Evolutionary conservation across 495 filamentous ascomycete species (phyloP).

Genomic region (Neurospora pannonica): DNA sequence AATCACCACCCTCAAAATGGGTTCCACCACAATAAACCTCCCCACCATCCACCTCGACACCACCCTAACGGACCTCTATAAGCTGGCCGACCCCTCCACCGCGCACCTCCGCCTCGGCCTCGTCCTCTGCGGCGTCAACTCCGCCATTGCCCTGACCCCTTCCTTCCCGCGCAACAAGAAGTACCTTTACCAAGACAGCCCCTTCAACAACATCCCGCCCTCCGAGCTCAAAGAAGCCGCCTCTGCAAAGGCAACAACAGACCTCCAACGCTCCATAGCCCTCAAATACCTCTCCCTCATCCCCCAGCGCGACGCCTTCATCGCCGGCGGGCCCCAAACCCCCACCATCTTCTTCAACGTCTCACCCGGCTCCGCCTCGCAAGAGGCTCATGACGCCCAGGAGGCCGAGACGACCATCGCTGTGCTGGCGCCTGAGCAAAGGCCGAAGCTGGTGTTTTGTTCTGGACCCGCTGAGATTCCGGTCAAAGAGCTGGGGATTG

Average conservation of each 20-base stretch:
- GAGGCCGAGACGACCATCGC: constrained; percentile 22
- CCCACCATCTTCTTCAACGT: constrained; percentile 19
- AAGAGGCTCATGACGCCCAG: constrained; percentile 10
- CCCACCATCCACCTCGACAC: constrained; percentile 23
- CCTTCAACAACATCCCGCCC: constrained; percentile 34
- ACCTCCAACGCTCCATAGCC: constrained; percentile 11
- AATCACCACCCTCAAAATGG: constrained; percentile 5
- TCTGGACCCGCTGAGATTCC: constrained; percentile 15
- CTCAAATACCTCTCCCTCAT: constrained; percentile 21
- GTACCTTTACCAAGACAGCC: constrained; percentile 24
- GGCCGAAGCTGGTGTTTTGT: constrained; percentile 21
- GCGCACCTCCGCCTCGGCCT: constrained; percentile 11
- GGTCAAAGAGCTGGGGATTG: constrained; percentile 12
- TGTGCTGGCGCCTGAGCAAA: constrained; percentile 13
- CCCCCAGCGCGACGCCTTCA: constrained; percentile 26
- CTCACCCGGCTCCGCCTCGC: background rate
- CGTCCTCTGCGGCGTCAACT: constrained; percentile 18
- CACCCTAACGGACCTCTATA: constrained; percentile 24
- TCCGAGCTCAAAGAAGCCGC: constrained; percentile 25
- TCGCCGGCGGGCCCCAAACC: constrained; percentile 12
- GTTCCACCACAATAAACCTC: constrained; percentile 8
- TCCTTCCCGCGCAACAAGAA: constrained; percentile 24
- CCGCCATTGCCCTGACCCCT: constrained; percentile 11
- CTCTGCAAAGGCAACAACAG: constrained; percentile 24
- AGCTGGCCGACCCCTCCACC: constrained; percentile 4